phyloP scores from a whole-genome alignment of 148 eudicot species.

The Nyssa sinensis region DNA sequence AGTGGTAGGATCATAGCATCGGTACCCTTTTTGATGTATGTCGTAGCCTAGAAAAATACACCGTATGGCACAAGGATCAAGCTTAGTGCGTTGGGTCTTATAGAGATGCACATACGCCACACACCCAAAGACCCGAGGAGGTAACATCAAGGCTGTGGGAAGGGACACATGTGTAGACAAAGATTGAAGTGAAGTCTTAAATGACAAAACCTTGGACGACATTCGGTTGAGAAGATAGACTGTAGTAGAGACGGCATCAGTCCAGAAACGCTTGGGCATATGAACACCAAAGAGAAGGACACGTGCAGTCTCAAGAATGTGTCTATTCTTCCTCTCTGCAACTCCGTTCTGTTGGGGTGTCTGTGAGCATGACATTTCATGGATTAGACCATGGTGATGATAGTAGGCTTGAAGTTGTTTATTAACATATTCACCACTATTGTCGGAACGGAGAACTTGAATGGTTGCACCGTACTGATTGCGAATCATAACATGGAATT shows the following conservation, averaged over 20 bases:
- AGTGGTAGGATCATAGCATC: too few species aligned
- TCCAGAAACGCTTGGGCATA: background rate
- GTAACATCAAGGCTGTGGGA: background rate
- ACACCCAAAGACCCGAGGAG: too few species aligned
- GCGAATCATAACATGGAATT: background rate
- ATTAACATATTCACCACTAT: background rate
- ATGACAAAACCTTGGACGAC: background rate
- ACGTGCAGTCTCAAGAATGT: background rate
- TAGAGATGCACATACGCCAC: too few species aligned
- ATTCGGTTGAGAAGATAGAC: background rate
- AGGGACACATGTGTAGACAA: background rate
- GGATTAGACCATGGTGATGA: background rate
- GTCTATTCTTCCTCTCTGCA: background rate
- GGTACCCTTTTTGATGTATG: too few species aligned
- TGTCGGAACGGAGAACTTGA: background rate
- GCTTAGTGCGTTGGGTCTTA: too few species aligned
- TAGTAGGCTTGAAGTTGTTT: background rate
- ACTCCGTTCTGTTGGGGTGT: constrained; percentile 9
- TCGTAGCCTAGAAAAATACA: too few species aligned
- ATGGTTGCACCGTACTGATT: background rate
- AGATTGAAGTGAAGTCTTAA: background rate
- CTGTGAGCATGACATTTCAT: background rate
- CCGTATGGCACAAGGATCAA: too few species aligned
- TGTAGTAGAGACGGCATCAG: background rate
- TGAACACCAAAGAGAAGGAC: background rate